Percentiles rank a stretch among this genome's conserved stretches.
Conservation (phyloP, 805 yeast species). For the Starmerella roubikii region DNA sequence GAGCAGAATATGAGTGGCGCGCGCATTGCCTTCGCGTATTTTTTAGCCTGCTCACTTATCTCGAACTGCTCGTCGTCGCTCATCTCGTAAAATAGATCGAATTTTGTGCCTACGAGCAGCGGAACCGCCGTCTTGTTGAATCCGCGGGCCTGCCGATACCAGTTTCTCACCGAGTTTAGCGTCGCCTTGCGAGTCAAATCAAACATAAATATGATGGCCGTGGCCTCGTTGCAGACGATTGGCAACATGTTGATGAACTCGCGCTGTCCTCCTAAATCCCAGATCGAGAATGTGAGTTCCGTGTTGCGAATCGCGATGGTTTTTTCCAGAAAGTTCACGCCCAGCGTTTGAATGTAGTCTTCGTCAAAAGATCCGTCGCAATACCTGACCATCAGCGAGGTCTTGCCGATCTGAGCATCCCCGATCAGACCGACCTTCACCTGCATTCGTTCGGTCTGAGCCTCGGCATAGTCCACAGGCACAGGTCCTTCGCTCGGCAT, state of each 20-base stretch:
- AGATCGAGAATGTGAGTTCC: constrained; percentile 76
- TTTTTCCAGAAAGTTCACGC: constrained; percentile 91
- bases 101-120: constrained; percentile 82
- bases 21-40: constrained; percentile 80
- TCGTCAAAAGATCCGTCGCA: constrained; percentile 92
- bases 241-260: constrained; percentile 95
- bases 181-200: constrained; percentile 81
- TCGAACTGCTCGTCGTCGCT: constrained; percentile 71
- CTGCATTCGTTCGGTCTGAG: constrained; percentile 23
- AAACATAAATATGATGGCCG: constrained; percentile 78
- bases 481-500: constrained; percentile 1
- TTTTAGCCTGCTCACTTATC: constrained; percentile 66
- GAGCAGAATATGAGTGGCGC: constrained; percentile 77
- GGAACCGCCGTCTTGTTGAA: constrained; percentile 86
- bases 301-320: constrained; percentile 73
- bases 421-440: constrained; percentile 87
- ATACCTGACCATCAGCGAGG: constrained; percentile 90
- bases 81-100: constrained; percentile 70
- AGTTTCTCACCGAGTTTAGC: constrained; percentile 74
- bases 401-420: constrained; percentile 91
- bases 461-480: constrained; percentile 17
- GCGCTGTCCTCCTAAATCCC: constrained; percentile 94
- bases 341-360: constrained; percentile 83
- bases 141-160: constrained; percentile 88
- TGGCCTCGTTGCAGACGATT: constrained; percentile 80